Evolutionary conservation across 2,329 filamentous ascomycete genomes (phyloP).

Genomic region (Hymenoscyphus occultus): DNA sequence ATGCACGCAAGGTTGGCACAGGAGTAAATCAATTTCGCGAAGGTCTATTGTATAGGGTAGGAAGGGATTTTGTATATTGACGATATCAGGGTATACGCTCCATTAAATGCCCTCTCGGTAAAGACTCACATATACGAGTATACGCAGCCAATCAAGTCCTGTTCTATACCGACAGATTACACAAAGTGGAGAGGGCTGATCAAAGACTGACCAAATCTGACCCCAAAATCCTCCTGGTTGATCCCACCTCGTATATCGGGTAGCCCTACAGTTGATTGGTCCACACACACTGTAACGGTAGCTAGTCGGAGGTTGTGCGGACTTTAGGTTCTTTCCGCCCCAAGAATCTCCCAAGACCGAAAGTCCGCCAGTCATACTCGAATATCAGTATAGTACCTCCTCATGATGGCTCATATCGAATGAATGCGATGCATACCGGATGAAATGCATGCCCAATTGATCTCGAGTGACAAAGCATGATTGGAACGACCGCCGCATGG

Average conservation of each 20-base stretch:
- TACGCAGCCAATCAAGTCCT: not conserved
- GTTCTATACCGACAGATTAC: too few relatives aligned
- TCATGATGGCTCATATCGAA: not conserved
- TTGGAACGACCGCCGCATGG: not conserved
- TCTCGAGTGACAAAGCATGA: too few relatives aligned
- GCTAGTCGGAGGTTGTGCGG: not conserved
- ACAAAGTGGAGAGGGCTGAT: not conserved
- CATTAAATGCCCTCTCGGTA: not conserved
- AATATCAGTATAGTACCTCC: not conserved
- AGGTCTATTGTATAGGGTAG: too few relatives aligned
- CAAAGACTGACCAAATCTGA: constrained; percentile 1
- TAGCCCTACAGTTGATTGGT: not conserved
- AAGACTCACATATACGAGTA: not conserved
- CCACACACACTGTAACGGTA: not conserved
- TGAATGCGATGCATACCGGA: not conserved
- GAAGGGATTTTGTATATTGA: too few relatives aligned
- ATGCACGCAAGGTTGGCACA: too few relatives aligned
- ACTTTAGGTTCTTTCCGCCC: not conserved
- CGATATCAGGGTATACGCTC: too few relatives aligned
- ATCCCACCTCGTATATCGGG: not conserved
- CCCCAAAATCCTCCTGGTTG: not conserved
- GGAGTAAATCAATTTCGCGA: too few relatives aligned
- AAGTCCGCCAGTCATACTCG: too few relatives aligned
- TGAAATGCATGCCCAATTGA: too few relatives aligned
- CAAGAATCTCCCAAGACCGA: not conserved